Percentiles rank a stretch among this genome's conserved stretches.
Conservation (phyloP, 768 basidiomycete species). For the Candolleomyces eurysporus region DNA sequence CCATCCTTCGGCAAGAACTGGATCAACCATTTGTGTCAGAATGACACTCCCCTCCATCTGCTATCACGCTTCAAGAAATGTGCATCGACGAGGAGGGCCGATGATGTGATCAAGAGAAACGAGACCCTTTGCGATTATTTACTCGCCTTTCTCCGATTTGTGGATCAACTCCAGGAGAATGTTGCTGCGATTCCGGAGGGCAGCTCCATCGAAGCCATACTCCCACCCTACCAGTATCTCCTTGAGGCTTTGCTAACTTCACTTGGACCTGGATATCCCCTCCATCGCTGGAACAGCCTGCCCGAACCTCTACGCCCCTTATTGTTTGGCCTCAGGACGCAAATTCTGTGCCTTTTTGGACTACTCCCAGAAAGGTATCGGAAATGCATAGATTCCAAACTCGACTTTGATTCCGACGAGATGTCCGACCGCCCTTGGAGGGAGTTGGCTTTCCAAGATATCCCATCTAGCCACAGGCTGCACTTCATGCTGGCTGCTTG, state of each 20-base stretch:
- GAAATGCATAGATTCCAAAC: too few relatives aligned
- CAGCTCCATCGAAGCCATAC: not conserved
- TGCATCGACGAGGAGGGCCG: not conserved
- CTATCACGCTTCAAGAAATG: not conserved
- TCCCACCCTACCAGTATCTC: not conserved
- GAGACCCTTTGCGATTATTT: too few relatives aligned
- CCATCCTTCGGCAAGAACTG: not conserved
- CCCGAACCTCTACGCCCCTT: not conserved
- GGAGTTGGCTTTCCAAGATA: too few relatives aligned
- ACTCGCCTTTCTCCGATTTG: not conserved
- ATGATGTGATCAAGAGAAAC: not conserved
- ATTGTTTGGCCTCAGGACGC: not conserved
- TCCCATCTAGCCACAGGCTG: too few relatives aligned
- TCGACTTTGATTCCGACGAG: too few relatives aligned
- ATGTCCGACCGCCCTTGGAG: too few relatives aligned
- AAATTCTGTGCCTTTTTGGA: too few relatives aligned
- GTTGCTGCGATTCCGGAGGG: not conserved
- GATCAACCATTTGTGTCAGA: not conserved
- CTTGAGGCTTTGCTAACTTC: not conserved
- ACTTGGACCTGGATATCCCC: not conserved
- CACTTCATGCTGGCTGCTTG: too few relatives aligned
- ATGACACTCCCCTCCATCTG: not conserved
- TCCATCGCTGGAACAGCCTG: not conserved
- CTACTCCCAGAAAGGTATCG: too few relatives aligned
- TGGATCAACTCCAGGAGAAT: not conserved